These are phyloP conservation scores for Thielaviopsis ethacetica DNA, from an alignment of 2,329 filamentous ascomycete genomes.

Conservation along the genomic window DNA sequence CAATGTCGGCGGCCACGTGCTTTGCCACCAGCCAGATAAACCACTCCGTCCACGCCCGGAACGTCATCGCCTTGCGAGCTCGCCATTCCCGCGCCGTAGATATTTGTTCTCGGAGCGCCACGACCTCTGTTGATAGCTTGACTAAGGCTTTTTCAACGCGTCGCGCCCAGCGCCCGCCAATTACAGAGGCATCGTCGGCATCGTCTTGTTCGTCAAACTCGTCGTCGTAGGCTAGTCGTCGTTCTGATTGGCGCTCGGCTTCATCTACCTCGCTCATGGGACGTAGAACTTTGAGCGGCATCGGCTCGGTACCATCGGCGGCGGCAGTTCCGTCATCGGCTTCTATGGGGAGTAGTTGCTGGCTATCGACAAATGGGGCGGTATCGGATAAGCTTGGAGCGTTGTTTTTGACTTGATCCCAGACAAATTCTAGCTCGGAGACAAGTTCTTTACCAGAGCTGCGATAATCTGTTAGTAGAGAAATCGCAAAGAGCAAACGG, in stretches of 20 bases:
- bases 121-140: slow-evolving; percentile 81
- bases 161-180: slow-evolving; percentile 44
- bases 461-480: neutral
- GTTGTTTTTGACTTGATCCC: slow-evolving; percentile 93
- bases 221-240: slow-evolving; percentile 27
- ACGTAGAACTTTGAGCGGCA: slow-evolving; percentile 54
- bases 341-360: slow-evolving; percentile 12
- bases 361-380: slow-evolving; percentile 31
- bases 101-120: slow-evolving; percentile 81
- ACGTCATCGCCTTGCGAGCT: slow-evolving; percentile 44
- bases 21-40: slow-evolving; percentile 52
- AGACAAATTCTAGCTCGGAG: slow-evolving; percentile 92
- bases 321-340: slow-evolving; percentile 29
- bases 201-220: slow-evolving; percentile 27
- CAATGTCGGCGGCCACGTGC: slow-evolving; percentile 56
- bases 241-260: slow-evolving; percentile 38
- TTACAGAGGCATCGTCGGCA: slow-evolving; percentile 3
- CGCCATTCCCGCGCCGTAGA: slow-evolving; percentile 58
- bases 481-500: slow-evolving; percentile 9
- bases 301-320: slow-evolving; percentile 29
- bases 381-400: slow-evolving; percentile 46
- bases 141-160: slow-evolving; percentile 75
- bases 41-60: slow-evolving; percentile 57
- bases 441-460: slow-evolving; percentile 77
- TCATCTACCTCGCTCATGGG: slow-evolving; percentile 77